A percentile compares a stretch with the other conserved stretches of the same genome.
Conservation (phyloP, 805 yeast genomes). For the Starmerella stigmatis region DNA sequence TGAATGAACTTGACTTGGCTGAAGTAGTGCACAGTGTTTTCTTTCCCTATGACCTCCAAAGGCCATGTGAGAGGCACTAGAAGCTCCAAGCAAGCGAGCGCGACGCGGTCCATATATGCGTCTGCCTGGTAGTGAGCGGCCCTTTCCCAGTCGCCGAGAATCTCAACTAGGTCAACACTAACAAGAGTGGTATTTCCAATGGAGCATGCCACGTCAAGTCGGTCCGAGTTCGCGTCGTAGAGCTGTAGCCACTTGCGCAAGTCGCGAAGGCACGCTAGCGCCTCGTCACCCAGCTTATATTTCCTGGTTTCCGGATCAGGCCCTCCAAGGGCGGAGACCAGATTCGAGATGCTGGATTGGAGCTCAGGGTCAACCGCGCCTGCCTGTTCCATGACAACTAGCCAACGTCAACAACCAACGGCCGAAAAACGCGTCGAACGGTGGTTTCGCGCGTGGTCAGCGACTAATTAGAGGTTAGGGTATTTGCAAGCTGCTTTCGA, state of each 20-base stretch:
- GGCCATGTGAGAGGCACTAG: conserved; percentile 86
- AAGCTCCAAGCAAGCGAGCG: conserved; percentile 64
- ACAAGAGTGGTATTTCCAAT: conserved; percentile 72
- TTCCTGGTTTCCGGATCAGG: conserved; percentile 52
- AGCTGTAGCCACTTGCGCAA: conserved; percentile 76
- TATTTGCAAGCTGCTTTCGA: too few species aligned
- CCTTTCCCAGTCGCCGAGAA: conserved; percentile 62
- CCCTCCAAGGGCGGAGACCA: conserved; percentile 88
- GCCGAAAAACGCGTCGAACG: not conserved
- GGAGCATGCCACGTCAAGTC: conserved; percentile 78
- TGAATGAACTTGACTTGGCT: conserved; percentile 49
- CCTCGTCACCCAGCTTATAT: conserved; percentile 80
- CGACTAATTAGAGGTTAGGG: conserved; percentile 12
- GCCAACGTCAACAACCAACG: not conserved
- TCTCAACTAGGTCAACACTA: conserved; percentile 58
- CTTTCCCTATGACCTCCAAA: conserved; percentile 46
- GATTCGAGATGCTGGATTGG: conserved; percentile 60
- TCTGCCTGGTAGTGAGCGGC: conserved; percentile 18
- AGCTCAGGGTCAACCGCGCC: conserved; percentile 28
- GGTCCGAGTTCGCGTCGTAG: conserved; percentile 61
- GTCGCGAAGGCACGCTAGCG: conserved; percentile 74
- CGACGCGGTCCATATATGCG: conserved; percentile 47
- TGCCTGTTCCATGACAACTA: conserved; percentile 8
- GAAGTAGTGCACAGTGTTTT: conserved; percentile 45
- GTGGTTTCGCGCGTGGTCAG: not conserved